Conservation (phyloP, 164 flowering plant genomes). For the Macadamia tetraphylla region DNA sequence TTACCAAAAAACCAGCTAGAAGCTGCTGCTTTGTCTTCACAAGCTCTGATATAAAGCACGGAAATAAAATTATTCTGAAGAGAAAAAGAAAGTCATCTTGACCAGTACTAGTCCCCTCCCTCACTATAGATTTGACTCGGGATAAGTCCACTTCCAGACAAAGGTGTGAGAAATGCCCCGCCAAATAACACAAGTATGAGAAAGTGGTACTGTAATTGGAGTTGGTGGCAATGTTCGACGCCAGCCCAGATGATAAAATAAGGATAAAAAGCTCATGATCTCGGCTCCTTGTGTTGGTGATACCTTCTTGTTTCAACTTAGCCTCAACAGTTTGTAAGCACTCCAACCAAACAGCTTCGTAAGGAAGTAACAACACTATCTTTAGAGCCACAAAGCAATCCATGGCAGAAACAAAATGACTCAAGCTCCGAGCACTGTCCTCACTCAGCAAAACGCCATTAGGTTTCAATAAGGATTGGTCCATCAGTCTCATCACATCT, state of each 20-base stretch:
- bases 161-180: slow-evolving; percentile 55
- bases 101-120: neutral
- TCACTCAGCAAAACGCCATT: slow-evolving; percentile 43
- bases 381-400: slow-evolving; percentile 70
- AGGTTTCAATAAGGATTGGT: slow-evolving; percentile 34
- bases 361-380: slow-evolving; percentile 59
- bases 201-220: slow-evolving; percentile 41
- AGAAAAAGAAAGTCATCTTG: slow-evolving; percentile 17
- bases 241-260: slow-evolving; percentile 53
- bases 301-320: slow-evolving; percentile 51
- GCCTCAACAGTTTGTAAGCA: slow-evolving; percentile 62
- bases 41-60: slow-evolving; percentile 71
- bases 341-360: slow-evolving; percentile 44
- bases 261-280: slow-evolving; percentile 59
- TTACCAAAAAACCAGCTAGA: slow-evolving; percentile 72
- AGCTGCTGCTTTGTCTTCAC: slow-evolving; percentile 67
- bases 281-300: slow-evolving; percentile 22
- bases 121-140: slow-evolving; percentile 10
- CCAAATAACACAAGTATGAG: slow-evolving; percentile 59
- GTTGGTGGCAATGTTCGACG: slow-evolving; percentile 39
- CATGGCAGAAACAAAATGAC: slow-evolving; percentile 19
- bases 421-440: slow-evolving; percentile 45
- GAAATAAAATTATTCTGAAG: slow-evolving; percentile 53
- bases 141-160: slow-evolving; percentile 47
- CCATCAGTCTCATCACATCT: slow-evolving; percentile 51